Percentiles rank a stretch among this genome's conserved stretches.
phyloP scores from a whole-genome alignment of 768 basidiomycete species.

The Cyclocybe aegerita region DNA sequence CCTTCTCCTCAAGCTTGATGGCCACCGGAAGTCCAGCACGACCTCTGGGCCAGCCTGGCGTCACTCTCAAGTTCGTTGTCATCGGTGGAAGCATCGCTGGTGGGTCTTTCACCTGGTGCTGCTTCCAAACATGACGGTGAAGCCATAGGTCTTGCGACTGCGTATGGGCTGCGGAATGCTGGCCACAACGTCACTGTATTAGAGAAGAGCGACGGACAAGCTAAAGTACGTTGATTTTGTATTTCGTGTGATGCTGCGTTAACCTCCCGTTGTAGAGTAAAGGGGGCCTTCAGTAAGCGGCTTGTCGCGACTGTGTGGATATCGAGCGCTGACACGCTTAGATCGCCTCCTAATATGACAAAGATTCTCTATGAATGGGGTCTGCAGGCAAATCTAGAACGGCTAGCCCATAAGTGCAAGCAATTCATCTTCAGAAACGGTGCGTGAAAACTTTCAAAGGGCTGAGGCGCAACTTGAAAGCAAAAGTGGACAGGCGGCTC shows the following conservation, averaged over 20 bases:
- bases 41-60: no score
- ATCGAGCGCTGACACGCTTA: slow-evolving; percentile 6
- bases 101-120: slow-evolving; percentile 1
- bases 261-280: no score
- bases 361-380: slow-evolving; percentile 56
- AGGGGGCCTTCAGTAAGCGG: not conserved
- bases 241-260: no score
- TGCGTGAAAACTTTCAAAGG: not conserved
- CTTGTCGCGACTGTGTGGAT: no score
- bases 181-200: slow-evolving; percentile 49
- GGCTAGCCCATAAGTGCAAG: slow-evolving; percentile 31
- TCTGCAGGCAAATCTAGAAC: slow-evolving; percentile 40
- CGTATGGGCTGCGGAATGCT: slow-evolving; percentile 47
- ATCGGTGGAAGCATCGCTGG: slow-evolving; percentile 45
- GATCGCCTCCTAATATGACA: slow-evolving; percentile 55
- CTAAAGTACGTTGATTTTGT: no score
- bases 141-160: slow-evolving; percentile 46
- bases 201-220: not conserved
- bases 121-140: no score
- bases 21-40: no score
- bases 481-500: slow-evolving; percentile 32
- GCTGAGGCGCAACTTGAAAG: no score
- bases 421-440: slow-evolving; percentile 21
- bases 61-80: slow-evolving; percentile 30
- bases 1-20: no score